These are phyloP conservation scores for Funneliformis mosseae DNA, from an alignment of 192 early-diverging fungal genomes.

Conservation along the genomic window DNA sequence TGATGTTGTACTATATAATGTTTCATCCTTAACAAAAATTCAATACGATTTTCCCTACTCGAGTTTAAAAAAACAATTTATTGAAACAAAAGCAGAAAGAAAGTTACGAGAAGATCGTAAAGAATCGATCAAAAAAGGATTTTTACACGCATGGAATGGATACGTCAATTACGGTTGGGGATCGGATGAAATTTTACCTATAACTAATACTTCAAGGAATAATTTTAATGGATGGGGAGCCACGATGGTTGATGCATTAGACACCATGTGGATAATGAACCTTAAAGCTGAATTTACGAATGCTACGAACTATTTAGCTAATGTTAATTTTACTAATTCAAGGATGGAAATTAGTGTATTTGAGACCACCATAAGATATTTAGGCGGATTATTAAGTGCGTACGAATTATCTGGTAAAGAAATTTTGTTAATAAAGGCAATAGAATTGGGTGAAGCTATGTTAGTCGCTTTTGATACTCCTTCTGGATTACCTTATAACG, in stretches of 20 bases:
- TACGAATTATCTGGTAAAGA: slow-evolving; percentile 80
- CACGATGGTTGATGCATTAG: slow-evolving; percentile 85
- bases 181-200: slow-evolving; percentile 66
- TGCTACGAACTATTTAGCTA: slow-evolving; percentile 66
- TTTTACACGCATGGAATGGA: slow-evolving; percentile 71
- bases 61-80: too few species aligned
- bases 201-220: slow-evolving; percentile 39
- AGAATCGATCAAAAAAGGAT: slow-evolving; percentile 60
- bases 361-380: slow-evolving; percentile 79
- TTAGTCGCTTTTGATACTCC: slow-evolving; percentile 74
- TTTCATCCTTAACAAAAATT: neutral
- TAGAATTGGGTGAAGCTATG: slow-evolving; percentile 66
- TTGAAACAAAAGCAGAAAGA: neutral
- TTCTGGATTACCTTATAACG: slow-evolving; percentile 74
- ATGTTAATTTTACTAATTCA: slow-evolving; percentile 57
- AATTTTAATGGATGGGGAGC: slow-evolving; percentile 62
- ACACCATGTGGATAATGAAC: slow-evolving; percentile 86
- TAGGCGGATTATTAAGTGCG: slow-evolving; percentile 79
- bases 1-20: neutral
- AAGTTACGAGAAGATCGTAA: neutral
- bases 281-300: slow-evolving; percentile 76
- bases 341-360: slow-evolving; percentile 67
- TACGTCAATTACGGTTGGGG: slow-evolving; percentile 81
- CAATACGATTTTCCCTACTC: neutral
- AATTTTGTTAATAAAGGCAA: slow-evolving; percentile 69